Conservation (phyloP, 2,329 filamentous ascomycete genomes). For the Colletotrichum australisinense region DNA sequence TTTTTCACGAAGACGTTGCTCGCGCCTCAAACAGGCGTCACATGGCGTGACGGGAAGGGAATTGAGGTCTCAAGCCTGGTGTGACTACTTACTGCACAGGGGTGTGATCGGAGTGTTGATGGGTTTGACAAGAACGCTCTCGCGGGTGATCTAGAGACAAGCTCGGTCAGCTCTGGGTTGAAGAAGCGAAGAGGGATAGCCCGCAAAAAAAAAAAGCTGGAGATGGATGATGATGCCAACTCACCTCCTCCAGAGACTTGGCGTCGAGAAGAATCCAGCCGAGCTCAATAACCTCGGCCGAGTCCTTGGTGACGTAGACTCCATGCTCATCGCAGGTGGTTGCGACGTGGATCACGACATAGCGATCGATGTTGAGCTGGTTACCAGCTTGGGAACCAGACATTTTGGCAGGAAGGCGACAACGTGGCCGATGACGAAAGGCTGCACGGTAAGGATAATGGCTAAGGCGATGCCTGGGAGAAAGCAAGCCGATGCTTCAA, state of each 20-base stretch:
- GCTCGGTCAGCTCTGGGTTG: conserved; percentile 33
- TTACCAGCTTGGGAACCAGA: conserved; percentile 59
- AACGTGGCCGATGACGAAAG: conserved; percentile 33
- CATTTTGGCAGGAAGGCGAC: conserved; percentile 48
- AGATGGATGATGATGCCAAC: conserved; percentile 42
- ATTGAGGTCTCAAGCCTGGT: conserved; percentile 33
- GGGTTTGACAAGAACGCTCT: conserved; percentile 97
- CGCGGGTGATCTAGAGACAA: conserved; percentile 81
- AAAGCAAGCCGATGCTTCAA: conserved; percentile 23
- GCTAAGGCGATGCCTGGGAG: conserved; percentile 12
- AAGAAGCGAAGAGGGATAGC: conserved; percentile 28
- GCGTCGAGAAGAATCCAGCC: conserved; percentile 97
- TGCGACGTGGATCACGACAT: conserved; percentile 97
- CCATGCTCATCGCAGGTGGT: conserved; percentile 99
- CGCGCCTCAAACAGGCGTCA: conserved; percentile 28
- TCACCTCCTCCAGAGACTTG: conserved; percentile 92
- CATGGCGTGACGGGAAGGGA: conserved; percentile 23
- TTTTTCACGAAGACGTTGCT: conserved; percentile 40
- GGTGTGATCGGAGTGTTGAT: conserved; percentile 99
- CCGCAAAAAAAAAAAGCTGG: not conserved
- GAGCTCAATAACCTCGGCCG: conserved; percentile 98
- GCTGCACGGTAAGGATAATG: conserved; percentile 30
- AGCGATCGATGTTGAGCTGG: conserved; percentile 87
- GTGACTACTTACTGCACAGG: conserved; percentile 87
- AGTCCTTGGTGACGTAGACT: conserved; percentile 99